Conservation (phyloP, 441 rosid genomes). For the Dalechampia spathulata region DNA sequence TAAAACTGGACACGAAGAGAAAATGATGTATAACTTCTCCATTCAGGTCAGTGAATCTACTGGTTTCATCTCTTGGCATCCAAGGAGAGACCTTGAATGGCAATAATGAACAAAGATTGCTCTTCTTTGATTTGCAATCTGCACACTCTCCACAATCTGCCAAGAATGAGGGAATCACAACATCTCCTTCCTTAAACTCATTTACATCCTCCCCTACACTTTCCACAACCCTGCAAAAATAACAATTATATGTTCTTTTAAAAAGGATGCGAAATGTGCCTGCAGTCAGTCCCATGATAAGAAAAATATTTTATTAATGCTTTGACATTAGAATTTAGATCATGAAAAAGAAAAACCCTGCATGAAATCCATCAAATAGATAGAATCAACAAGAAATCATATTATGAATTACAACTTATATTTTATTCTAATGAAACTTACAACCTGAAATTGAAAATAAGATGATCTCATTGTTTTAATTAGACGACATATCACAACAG, state of each 20-base stretch:
- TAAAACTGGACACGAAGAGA: conserved; percentile 66
- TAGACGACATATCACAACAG: no score
- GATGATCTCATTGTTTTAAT: no score
- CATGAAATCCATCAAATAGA: no score
- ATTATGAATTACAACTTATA: no score
- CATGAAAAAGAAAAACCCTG: no score
- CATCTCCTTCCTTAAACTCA: conserved; percentile 55
- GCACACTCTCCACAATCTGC: conserved; percentile 65
- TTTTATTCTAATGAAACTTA: no score
- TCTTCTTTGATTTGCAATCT: conserved; percentile 61
- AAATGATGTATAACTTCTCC: conserved; percentile 66
- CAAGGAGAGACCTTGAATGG: conserved; percentile 66
- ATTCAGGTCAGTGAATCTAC: conserved; percentile 66
- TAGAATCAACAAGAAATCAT: no score
- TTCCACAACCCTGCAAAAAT: conserved; percentile 50
- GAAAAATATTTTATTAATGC: no score
- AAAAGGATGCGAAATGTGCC: not conserved
- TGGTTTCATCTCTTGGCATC: conserved; percentile 71
- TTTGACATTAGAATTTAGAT: no score
- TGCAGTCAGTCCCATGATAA: not conserved
- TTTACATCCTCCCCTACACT: conserved; percentile 70
- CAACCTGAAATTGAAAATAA: no score
- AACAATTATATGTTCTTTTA: no score
- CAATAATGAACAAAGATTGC: conserved; percentile 63
- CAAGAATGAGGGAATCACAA: conserved; percentile 63